Evolutionary conservation across 768 basidiomycete species (phyloP), one percentile per base, ranked within the genome.

Genomic region (Rhodotorula toruloides): DNA sequence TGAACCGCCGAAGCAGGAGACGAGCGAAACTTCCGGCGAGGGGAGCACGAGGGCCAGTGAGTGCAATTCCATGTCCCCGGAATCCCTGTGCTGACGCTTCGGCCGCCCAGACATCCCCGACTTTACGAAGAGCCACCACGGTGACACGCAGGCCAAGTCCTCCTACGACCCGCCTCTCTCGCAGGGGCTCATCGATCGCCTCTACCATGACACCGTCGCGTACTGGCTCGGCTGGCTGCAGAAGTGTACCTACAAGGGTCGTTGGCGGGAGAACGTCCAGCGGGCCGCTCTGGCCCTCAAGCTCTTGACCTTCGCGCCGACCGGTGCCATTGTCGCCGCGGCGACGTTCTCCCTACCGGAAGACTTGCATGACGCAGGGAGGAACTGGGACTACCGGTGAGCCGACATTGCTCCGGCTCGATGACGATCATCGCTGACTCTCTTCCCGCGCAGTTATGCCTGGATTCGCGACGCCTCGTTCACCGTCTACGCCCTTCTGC

Each of bases 281-380:
- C 84, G 93, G 31, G 91, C 90, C 63, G 94, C 91, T 2, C 81
- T 97, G n/a, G 90, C 91, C 1, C 81, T 97, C 68, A 98, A 98
- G 64, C 72, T 74, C 14, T 55, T 74, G 19, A 72, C 70, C 25
- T 58, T 61, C 61, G 69, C 72, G 2, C 73, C 68, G 34, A 61
- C 75, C 81, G 90, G 92, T 31, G 92, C 93, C 3, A 88, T 96
- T 54, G 87, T 97, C 13, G 94, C 94, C 0, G 91, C 90, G 68
- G 91, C 94, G 1, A 97, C 93, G 0, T 97, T 98, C 78, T 90
- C 89, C 68, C 79, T 97, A 17, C 93, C 93, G 0, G 93, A 96
- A 29, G 37, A 55, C 50, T 60, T 72, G 0, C 54, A 69, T 44
- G 62, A 59, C 14, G 73, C 68, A 19, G 73, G 73, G 1, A n/a